phyloP scores from a whole-genome alignment of 2,329 filamentous ascomycete species.

The Helicocarpus griseus region DNA sequence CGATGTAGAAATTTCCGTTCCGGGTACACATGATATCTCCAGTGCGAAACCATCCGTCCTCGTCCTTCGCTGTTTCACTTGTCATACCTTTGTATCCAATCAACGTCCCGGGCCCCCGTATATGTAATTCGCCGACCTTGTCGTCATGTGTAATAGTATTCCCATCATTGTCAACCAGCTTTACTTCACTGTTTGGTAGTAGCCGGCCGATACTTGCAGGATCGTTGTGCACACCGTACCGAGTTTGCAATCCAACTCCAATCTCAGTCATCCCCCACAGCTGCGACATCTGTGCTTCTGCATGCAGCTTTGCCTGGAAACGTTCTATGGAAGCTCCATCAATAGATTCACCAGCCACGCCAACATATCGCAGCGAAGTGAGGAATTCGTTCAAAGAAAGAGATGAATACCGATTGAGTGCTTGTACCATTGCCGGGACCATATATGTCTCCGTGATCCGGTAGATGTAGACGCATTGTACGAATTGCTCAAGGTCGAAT shows the following conservation, averaged over 20 bases:
- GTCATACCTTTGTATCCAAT: slow-evolving; percentile 44
- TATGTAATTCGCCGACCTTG: slow-evolving; percentile 42
- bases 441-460: slow-evolving; percentile 41
- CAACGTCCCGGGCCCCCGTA: slow-evolving; percentile 43
- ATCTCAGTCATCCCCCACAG: slow-evolving; percentile 49
- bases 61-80: slow-evolving; percentile 36
- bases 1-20: slow-evolving; percentile 44
- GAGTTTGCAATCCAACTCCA: slow-evolving; percentile 38
- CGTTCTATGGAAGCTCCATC: slow-evolving; percentile 39
- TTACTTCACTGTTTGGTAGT: slow-evolving; percentile 37
- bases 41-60: slow-evolving; percentile 45
- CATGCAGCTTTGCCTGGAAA: slow-evolving; percentile 33
- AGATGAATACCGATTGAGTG: slow-evolving; percentile 38
- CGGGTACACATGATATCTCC: slow-evolving; percentile 42
- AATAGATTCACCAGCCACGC: slow-evolving; percentile 40
- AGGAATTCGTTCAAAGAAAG: slow-evolving; percentile 35
- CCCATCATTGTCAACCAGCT: slow-evolving; percentile 47
- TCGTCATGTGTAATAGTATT: slow-evolving; percentile 42
- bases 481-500: slow-evolving; percentile 41
- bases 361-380: slow-evolving; percentile 27
- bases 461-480: slow-evolving; percentile 37
- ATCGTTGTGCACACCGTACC: slow-evolving; percentile 31
- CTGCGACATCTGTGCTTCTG: slow-evolving; percentile 36
- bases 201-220: slow-evolving; percentile 40
- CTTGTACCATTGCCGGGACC: slow-evolving; percentile 44